Conservation (phyloP, 768 basidiomycete species). For the Antrodiella citrinella region DNA sequence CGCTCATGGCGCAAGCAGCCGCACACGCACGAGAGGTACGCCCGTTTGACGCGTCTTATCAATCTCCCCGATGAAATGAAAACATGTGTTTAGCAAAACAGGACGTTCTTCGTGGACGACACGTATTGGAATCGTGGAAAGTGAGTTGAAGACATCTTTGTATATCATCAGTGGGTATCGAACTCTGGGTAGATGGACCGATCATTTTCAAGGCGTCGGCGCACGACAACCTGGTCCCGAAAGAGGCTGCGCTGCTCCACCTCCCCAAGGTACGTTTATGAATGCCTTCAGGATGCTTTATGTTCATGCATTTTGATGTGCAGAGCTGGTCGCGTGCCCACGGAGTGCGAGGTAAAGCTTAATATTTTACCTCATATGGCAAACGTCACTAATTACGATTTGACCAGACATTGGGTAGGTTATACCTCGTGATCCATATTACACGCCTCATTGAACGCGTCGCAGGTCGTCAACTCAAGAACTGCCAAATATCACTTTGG, state of each 20-base stretch:
- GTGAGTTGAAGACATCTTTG: conserved; percentile 27
- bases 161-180: background rate
- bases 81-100: conserved; percentile 36
- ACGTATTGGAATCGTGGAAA: conserved; percentile 69
- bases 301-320: background rate
- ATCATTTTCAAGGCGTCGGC: conserved; percentile 53
- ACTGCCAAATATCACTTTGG: conserved; percentile 62
- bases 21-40: conserved; percentile 58
- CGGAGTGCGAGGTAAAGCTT: conserved; percentile 49
- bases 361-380: background rate
- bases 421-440: background rate
- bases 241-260: conserved; percentile 53
- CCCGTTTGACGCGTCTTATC: conserved; percentile 3
- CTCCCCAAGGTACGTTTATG: conserved; percentile 45
- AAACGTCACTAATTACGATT: no score
- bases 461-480: conserved; percentile 51
- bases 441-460: background rate
- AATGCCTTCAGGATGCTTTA: background rate
- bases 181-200: conserved; percentile 42
- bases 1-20: conserved; percentile 58
- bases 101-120: conserved; percentile 64
- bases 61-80: background rate
- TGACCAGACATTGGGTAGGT: conserved; percentile 54
- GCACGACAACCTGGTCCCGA: conserved; percentile 52
- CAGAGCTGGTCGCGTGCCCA: conserved; percentile 70